Conservation (phyloP, 1,284 basidiomycete species). For the Tilletia setariae region DNA sequence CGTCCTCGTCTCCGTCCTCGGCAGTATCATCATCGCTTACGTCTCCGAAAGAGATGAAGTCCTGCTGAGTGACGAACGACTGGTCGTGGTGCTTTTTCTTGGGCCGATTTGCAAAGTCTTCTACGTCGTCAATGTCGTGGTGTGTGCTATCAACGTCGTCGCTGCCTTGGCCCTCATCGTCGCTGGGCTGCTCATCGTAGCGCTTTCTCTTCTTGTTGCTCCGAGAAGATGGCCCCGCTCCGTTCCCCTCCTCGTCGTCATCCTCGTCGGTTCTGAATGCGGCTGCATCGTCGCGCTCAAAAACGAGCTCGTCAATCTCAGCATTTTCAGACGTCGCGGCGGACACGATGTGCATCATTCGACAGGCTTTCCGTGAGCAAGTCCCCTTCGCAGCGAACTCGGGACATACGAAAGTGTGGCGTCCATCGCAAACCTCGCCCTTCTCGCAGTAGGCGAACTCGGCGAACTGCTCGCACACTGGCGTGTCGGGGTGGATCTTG, state of each 20-base stretch:
- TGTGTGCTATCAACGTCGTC: neutral
- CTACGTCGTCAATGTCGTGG: neutral
- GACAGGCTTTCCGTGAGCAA: slow-evolving; percentile 36
- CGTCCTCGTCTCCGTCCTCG: slow-evolving; percentile 23
- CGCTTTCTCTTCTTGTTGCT: slow-evolving; percentile 6
- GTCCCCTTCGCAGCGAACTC: slow-evolving; percentile 44
- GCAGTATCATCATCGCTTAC: slow-evolving; percentile 6
- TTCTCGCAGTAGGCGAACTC: slow-evolving; percentile 47
- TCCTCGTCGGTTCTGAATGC: slow-evolving; percentile 12
- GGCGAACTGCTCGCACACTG: slow-evolving; percentile 41
- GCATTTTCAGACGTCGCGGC: slow-evolving; percentile 19
- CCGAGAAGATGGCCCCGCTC: neutral
- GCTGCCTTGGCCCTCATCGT: neutral
- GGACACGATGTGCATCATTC: slow-evolving; percentile 41
- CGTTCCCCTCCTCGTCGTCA: neutral
- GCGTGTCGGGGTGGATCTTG: slow-evolving; percentile 19
- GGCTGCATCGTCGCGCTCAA: slow-evolving; percentile 41
- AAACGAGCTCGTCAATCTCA: slow-evolving; percentile 30
- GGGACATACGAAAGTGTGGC: slow-evolving; percentile 51
- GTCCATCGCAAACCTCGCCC: slow-evolving; percentile 32
- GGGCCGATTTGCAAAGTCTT: neutral
- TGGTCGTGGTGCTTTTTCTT: slow-evolving; percentile 21
- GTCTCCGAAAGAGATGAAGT: slow-evolving; percentile 47
- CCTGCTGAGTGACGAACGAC: slow-evolving; percentile 39
- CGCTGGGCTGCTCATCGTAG: neutral